Conservation (phyloP, 2,329 filamentous ascomycete species). For the Fusarium fracticaudum region DNA sequence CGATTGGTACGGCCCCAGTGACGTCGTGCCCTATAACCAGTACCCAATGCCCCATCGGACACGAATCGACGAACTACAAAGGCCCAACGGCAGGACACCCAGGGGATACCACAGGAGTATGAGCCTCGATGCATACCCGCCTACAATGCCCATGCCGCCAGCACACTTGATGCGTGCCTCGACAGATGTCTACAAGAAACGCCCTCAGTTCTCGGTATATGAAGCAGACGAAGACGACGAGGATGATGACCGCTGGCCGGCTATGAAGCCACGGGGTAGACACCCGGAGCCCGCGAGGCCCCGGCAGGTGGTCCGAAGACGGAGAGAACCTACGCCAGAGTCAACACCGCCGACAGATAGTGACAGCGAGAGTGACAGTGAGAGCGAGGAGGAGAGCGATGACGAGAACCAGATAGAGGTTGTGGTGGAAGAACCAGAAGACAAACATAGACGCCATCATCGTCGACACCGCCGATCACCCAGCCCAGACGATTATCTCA, state of each 20-base stretch:
- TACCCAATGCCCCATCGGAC: slow-evolving; percentile 44
- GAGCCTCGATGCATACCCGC: slow-evolving; percentile 44
- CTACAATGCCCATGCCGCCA: slow-evolving; percentile 43
- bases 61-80: slow-evolving; percentile 46
- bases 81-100: slow-evolving; percentile 44
- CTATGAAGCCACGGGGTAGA: slow-evolving; percentile 34
- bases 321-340: slow-evolving; percentile 33
- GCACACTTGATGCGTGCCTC: slow-evolving; percentile 42
- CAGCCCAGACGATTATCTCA: slow-evolving; percentile 43
- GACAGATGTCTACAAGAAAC: slow-evolving; percentile 46
- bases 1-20: slow-evolving; percentile 42
- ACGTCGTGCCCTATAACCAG: slow-evolving; percentile 38
- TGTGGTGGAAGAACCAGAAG: slow-evolving; percentile 44
- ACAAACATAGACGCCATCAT: slow-evolving; percentile 31
- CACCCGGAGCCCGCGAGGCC: slow-evolving; percentile 30
- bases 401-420: slow-evolving; percentile 37
- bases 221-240: slow-evolving; percentile 42
- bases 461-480: slow-evolving; percentile 24
- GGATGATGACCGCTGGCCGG: slow-evolving; percentile 19
- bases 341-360: slow-evolving; percentile 30
- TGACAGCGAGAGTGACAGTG: slow-evolving; percentile 21
- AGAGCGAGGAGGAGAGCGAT: slow-evolving; percentile 25
- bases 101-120: slow-evolving; percentile 42
- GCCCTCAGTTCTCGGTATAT: slow-evolving; percentile 41
- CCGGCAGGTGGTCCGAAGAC: slow-evolving; percentile 23